Evolutionary conservation across 2,329 filamentous ascomycete genomes (phyloP).

Genomic region (Venturia carpophila): DNA sequence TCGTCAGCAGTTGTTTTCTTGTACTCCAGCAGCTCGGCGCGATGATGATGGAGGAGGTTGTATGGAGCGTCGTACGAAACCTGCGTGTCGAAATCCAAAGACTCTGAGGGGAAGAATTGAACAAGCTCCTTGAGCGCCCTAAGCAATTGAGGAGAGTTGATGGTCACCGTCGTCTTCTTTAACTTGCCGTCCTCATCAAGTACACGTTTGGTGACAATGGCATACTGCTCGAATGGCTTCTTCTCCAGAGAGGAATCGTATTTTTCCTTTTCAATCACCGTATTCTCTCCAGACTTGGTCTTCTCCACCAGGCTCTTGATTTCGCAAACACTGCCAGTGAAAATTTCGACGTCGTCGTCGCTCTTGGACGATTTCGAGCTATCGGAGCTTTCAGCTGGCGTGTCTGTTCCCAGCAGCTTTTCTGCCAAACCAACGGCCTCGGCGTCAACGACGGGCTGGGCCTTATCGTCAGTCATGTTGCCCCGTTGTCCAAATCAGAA

Average conservation of each 20-base stretch:
- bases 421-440: not conserved
- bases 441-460: not conserved
- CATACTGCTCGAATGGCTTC: slow-evolving; percentile 21
- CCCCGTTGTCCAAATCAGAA: not conserved
- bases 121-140: slow-evolving; percentile 43
- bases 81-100: slow-evolving; percentile 27
- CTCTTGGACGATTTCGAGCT: slow-evolving; percentile 4
- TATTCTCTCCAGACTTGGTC: slow-evolving; percentile 15
- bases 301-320: slow-evolving; percentile 19
- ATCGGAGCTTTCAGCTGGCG: not conserved
- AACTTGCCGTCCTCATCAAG: slow-evolving; percentile 23
- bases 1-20: slow-evolving; percentile 22
- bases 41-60: slow-evolving; percentile 42
- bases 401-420: not conserved
- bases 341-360: slow-evolving; percentile 1
- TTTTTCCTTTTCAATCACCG: slow-evolving; percentile 20
- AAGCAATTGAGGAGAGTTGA: slow-evolving; percentile 32
- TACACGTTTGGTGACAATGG: slow-evolving; percentile 24
- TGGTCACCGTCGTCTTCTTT: slow-evolving; percentile 23
- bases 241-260: slow-evolving; percentile 14
- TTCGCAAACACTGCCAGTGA: slow-evolving; percentile 1
- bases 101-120: slow-evolving; percentile 38
- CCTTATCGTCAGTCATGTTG: not conserved
- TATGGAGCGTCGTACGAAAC: slow-evolving; percentile 41
- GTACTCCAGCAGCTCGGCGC: slow-evolving; percentile 33